Percentiles rank a stretch among this genome's conserved stretches.
Evolutionary conservation across 306 rosid species (phyloP).

Genomic region (Cucumis melo): DNA sequence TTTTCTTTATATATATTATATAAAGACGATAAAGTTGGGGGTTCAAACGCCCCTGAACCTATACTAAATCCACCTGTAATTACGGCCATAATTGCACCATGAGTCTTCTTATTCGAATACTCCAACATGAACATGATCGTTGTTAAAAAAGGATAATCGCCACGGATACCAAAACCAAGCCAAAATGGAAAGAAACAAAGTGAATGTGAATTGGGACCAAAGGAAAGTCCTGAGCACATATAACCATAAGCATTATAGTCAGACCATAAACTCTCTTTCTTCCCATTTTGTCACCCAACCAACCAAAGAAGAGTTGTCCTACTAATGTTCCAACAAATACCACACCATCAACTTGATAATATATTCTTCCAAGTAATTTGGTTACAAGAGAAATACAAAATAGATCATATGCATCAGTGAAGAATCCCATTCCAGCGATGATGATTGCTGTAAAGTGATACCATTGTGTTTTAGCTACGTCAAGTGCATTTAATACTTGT

Average conservation of each 20-base stretch:
- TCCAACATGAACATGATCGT: slow-evolving; percentile 88
- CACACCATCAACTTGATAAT: slow-evolving; percentile 56
- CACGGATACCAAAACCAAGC: slow-evolving; percentile 80
- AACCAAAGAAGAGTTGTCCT: slow-evolving; percentile 77
- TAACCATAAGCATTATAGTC: slow-evolving; percentile 55
- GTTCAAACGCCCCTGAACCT: too few species aligned
- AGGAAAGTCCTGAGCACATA: slow-evolving; percentile 60
- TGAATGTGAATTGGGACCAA: slow-evolving; percentile 31
- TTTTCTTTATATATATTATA: too few species aligned
- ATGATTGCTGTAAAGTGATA: slow-evolving; percentile 67
- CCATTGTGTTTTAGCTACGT: slow-evolving; percentile 63
- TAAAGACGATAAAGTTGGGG: too few species aligned
- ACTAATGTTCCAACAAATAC: slow-evolving; percentile 55
- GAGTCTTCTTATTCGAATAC: slow-evolving; percentile 62
- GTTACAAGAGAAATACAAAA: slow-evolving; percentile 64
- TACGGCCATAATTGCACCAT: too few species aligned
- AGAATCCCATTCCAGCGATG: slow-evolving; percentile 76
- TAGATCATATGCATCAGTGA: slow-evolving; percentile 73
- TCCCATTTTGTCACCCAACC: slow-evolving; percentile 74
- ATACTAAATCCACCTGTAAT: too few species aligned
- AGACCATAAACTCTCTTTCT: slow-evolving; percentile 58
- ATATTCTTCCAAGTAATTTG: slow-evolving; percentile 64
- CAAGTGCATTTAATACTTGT: slow-evolving; percentile 49
- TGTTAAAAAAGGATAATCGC: slow-evolving; percentile 74
- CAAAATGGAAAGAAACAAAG: slow-evolving; percentile 69